Evolutionary conservation across 1,139 yeast species (phyloP).

Genomic region (Lodderomyces jiufengensis): DNA sequence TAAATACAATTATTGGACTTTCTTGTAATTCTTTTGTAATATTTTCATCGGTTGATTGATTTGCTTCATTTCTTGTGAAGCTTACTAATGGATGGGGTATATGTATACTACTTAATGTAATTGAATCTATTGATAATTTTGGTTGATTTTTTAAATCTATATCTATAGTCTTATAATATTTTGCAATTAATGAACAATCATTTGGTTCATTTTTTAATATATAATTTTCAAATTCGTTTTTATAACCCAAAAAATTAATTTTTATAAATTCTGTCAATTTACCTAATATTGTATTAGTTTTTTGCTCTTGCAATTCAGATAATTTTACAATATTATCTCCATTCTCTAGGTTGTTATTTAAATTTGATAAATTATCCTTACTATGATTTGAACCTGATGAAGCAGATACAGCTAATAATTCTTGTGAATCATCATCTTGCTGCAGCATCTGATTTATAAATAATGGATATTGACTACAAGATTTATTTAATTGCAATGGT

Average conservation of each 20-base stretch:
- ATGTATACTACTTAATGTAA: slow-evolving; percentile 42
- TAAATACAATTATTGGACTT: slow-evolving; percentile 56
- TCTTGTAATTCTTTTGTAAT: slow-evolving; percentile 36
- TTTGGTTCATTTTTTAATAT: slow-evolving; percentile 45
- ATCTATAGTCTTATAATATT: slow-evolving; percentile 37
- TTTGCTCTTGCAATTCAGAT: slow-evolving; percentile 12
- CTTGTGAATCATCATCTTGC: slow-evolving; percentile 14
- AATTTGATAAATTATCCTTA: background rate
- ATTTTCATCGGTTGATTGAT: slow-evolving; percentile 18
- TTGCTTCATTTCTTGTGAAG: slow-evolving; percentile 41
- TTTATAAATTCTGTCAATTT: slow-evolving; percentile 27
- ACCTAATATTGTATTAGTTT: slow-evolving; percentile 20
- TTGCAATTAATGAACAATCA: slow-evolving; percentile 53
- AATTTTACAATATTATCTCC: background rate
- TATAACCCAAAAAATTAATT: slow-evolving; percentile 20
- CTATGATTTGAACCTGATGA: slow-evolving; percentile 5
- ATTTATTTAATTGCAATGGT: too few relatives aligned
- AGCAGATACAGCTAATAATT: slow-evolving; percentile 14
- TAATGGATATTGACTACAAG: too few relatives aligned
- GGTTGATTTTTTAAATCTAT: slow-evolving; percentile 27
- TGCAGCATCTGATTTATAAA: slow-evolving; percentile 5
- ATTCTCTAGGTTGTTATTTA: background rate
- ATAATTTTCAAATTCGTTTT: slow-evolving; percentile 37
- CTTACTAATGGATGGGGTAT: slow-evolving; percentile 53
- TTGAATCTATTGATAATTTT: slow-evolving; percentile 27